These are phyloP conservation scores for Exobasidium rhododendri DNA, from an alignment of 1,284 basidiomycete species.

Conservation along the genomic window DNA sequence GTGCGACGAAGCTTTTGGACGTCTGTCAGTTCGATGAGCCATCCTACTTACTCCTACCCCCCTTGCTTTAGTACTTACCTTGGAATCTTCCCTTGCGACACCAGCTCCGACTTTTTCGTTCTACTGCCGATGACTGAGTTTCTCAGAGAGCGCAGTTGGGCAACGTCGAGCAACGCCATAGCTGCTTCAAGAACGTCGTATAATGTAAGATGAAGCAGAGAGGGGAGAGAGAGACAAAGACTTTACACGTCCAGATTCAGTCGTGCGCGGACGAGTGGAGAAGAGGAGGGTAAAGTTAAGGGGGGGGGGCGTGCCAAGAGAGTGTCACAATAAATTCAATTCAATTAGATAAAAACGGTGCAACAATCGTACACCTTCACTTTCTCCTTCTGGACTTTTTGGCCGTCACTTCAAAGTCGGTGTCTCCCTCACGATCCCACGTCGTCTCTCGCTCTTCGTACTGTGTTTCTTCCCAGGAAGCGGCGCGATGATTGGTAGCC, in stretches of 20 bases:
- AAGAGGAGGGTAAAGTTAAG: no score
- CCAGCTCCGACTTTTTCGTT: constrained; percentile 20
- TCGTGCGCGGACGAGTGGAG: no score
- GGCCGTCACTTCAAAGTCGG: constrained; percentile 23
- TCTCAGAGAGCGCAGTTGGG: constrained; percentile 15
- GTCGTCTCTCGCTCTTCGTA: constrained; percentile 41
- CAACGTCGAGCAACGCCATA: not conserved
- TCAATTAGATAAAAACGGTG: no score
- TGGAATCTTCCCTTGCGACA: constrained; percentile 16
- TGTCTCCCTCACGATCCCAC: constrained; percentile 43
- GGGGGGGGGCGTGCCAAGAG: no score
- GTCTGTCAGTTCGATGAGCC: not conserved
- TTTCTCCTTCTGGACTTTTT: not conserved
- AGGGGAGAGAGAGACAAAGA: no score
- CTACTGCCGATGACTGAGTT: constrained; percentile 26
- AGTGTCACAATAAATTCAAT: no score
- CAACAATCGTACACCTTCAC: no score
- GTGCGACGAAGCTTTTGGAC: not conserved
- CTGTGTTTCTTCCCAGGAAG: constrained; percentile 48
- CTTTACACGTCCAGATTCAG: no score
- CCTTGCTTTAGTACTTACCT: not conserved
- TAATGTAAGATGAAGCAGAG: no score
- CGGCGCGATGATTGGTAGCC: constrained; percentile 22
- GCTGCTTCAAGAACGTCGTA: no score
- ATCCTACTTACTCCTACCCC: not conserved